phyloP scores from a whole-genome alignment of 1,284 basidiomycete species.

The Paramarasmius palmivorus region DNA sequence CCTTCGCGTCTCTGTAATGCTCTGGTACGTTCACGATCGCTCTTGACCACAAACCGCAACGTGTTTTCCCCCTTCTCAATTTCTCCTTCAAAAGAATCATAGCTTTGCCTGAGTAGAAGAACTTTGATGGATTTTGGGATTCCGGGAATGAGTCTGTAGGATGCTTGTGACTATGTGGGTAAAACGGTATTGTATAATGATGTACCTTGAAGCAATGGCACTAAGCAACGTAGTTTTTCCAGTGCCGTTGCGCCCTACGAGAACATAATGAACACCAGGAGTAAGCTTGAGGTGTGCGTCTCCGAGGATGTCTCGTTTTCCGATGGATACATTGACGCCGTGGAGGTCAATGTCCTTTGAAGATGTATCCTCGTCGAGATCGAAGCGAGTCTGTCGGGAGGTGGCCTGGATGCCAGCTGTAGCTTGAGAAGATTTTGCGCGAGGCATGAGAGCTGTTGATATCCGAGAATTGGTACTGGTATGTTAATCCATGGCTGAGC shows the following conservation, averaged over 20 bases:
- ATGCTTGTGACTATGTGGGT: too few relatives aligned
- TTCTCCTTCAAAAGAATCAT: conserved; percentile 29
- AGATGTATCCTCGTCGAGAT: conserved; percentile 40
- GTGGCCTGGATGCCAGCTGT: conserved; percentile 8
- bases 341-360: conserved; percentile 45
- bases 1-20: conserved; percentile 6
- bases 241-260: conserved; percentile 58
- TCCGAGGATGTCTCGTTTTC: conserved; percentile 48
- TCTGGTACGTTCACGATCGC: conserved; percentile 23
- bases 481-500: too few relatives aligned
- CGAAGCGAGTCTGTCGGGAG: conserved; percentile 37
- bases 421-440: neutral
- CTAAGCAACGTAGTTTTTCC: conserved; percentile 50
- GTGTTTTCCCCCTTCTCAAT: conserved; percentile 24
- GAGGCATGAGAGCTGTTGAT: neutral
- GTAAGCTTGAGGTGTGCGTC: conserved; percentile 55
- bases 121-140: conserved; percentile 51
- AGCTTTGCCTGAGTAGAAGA: conserved; percentile 51
- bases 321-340: conserved; percentile 45
- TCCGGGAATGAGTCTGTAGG: conserved; percentile 43
- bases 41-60: conserved; percentile 32
- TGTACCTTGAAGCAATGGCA: conserved; percentile 37
- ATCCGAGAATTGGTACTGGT: too few relatives aligned
- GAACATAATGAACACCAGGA: conserved; percentile 49
- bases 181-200: too few relatives aligned